Evolutionary conservation across 2,329 filamentous ascomycete species (phyloP).

Genomic region (Bretziella fagacearum): DNA sequence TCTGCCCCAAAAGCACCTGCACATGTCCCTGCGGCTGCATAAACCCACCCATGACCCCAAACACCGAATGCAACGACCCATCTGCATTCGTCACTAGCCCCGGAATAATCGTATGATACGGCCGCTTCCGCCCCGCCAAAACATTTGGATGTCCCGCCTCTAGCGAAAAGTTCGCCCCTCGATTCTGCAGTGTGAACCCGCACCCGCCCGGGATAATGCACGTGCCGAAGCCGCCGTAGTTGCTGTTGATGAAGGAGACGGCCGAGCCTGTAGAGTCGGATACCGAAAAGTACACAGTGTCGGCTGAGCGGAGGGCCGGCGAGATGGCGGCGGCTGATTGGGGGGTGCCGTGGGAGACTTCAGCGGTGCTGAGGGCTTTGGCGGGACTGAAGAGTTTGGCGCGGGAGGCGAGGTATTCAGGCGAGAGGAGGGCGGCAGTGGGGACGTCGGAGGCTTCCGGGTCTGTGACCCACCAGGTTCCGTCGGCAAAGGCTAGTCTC

Average conservation of each 20-base stretch:
- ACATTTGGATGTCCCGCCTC: constrained; percentile 57
- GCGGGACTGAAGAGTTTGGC: constrained; percentile 39
- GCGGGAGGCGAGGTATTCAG: constrained; percentile 57
- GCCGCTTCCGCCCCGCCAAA: constrained; percentile 65
- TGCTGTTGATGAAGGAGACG: constrained; percentile 92
- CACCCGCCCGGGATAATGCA: constrained; percentile 69
- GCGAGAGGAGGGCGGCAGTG: constrained; percentile 38
- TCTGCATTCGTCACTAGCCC: constrained; percentile 72
- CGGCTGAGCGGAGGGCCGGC: constrained; percentile 67
- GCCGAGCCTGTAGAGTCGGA: constrained; percentile 74
- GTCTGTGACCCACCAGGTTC: constrained; percentile 77
- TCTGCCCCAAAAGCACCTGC: constrained; percentile 78
- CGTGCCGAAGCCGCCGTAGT: constrained; percentile 79
- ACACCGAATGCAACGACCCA: constrained; percentile 62
- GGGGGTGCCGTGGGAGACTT: constrained; percentile 46
- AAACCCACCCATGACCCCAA: constrained; percentile 95
- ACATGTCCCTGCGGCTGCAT: constrained; percentile 98
- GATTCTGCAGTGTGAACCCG: constrained; percentile 89
- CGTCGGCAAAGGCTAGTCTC: constrained; percentile 80
- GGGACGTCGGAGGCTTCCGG: constrained; percentile 58
- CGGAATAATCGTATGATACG: constrained; percentile 96
- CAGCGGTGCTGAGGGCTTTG: constrained; percentile 45
- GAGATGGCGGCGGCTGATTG: constrained; percentile 26
- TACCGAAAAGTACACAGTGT: constrained; percentile 87
- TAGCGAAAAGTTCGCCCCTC: constrained; percentile 72